Conservation (phyloP, 805 yeast species). For the Teunomyces pallodes region DNA sequence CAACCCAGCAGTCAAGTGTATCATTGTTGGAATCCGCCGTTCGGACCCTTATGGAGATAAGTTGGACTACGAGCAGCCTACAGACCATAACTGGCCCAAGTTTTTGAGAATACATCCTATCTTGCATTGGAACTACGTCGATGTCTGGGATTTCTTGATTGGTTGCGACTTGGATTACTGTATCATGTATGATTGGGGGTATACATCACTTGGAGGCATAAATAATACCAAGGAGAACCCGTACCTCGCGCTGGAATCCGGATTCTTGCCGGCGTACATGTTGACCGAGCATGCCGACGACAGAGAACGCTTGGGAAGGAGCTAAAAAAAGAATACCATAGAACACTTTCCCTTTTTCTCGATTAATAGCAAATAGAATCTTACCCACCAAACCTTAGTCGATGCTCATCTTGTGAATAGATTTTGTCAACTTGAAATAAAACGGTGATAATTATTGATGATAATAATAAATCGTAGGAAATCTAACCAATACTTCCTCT, state of each 20-base stretch:
- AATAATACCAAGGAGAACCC: slow-evolving; percentile 74
- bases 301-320: slow-evolving; percentile 44
- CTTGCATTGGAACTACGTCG: slow-evolving; percentile 79
- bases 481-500: slow-evolving; percentile 8
- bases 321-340: slow-evolving; percentile 3
- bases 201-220: slow-evolving; percentile 85
- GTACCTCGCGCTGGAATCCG: slow-evolving; percentile 23
- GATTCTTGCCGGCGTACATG: slow-evolving; percentile 53
- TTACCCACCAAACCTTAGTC: no score
- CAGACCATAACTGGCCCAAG: slow-evolving; percentile 91
- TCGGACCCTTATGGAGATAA: slow-evolving; percentile 80
- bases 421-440: not conserved
- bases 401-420: slow-evolving; percentile 2
- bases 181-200: slow-evolving; percentile 73
- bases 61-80: slow-evolving; percentile 60
- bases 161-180: slow-evolving; percentile 67
- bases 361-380: no score
- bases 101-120: slow-evolving; percentile 86
- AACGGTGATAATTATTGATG: not conserved
- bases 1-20: slow-evolving; percentile 59
- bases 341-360: no score
- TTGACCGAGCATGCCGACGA: slow-evolving; percentile 62
- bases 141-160: slow-evolving; percentile 81
- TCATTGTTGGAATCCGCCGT: slow-evolving; percentile 83
- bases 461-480: not conserved